Evolutionary conservation across 306 rosid genomes (phyloP).

Genomic region (Casuarina cunninghamiana): DNA sequence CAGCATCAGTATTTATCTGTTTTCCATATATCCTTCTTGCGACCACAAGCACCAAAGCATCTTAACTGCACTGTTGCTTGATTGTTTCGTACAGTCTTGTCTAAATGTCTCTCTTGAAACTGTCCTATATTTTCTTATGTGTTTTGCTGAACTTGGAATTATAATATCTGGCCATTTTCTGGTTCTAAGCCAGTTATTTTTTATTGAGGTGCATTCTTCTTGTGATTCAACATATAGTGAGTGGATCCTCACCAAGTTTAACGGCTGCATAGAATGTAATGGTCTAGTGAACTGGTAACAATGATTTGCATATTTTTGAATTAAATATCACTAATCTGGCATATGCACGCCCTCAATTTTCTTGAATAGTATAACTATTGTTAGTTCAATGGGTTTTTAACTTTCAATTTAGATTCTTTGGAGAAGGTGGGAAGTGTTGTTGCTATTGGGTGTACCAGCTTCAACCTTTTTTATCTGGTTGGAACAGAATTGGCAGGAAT

Average conservation of each 20-base stretch:
- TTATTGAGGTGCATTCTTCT: not conserved
- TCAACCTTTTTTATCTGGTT: not conserved
- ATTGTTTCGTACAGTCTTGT: not conserved
- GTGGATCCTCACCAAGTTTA: not conserved
- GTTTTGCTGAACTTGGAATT: no score
- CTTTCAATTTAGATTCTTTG: not conserved
- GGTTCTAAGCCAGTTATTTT: not conserved
- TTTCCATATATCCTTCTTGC: not conserved
- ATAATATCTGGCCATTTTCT: not conserved
- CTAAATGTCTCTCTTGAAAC: not conserved
- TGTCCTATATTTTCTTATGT: not conserved
- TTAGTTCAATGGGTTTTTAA: not conserved
- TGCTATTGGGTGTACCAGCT: not conserved
- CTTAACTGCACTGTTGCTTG: not conserved
- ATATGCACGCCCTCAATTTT: not conserved
- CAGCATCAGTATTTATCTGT: not conserved
- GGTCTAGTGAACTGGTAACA: not conserved
- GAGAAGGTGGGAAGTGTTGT: not conserved
- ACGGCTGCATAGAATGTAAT: not conserved
- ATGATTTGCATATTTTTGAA: not conserved
- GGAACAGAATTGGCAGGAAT: not conserved
- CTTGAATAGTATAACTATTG: not conserved
- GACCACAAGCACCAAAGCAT: not conserved
- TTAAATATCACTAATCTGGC: not conserved
- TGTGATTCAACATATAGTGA: not conserved